These are phyloP conservation scores for Gossypium sturtianum DNA, from an alignment of 345 rosid genomes.

Conservation along the genomic window DNA sequence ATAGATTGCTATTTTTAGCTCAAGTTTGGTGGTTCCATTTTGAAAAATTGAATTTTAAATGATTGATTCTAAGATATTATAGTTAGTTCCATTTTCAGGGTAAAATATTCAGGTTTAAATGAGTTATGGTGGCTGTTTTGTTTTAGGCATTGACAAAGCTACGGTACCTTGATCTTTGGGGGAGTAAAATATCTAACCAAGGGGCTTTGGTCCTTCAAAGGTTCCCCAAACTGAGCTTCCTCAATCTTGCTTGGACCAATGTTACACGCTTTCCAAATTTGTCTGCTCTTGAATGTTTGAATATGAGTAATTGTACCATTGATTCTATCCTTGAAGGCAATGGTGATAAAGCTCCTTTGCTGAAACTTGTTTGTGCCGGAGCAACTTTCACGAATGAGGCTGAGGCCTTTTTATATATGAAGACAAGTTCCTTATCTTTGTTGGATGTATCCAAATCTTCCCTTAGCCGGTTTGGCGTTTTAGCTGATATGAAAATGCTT, in stretches of 20 bases:
- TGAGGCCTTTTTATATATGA: conserved; percentile 41
- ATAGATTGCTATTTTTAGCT: background rate
- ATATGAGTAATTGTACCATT: conserved; percentile 71
- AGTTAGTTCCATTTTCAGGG: background rate
- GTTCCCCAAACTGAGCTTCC: conserved; percentile 61
- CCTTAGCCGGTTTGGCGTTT: conserved; percentile 46
- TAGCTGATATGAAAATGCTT: conserved; percentile 46
- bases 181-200: conserved; percentile 60
- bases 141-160: conserved; percentile 65
- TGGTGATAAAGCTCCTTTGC: conserved; percentile 42
- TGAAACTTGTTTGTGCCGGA: conserved; percentile 56
- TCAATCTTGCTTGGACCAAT: conserved; percentile 73
- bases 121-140: conserved; percentile 1
- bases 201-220: conserved; percentile 47
- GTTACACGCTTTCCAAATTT: conserved; percentile 57
- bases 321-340: conserved; percentile 35
- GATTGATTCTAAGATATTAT: background rate
- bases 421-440: conserved; percentile 43
- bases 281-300: conserved; percentile 62
- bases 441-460: conserved; percentile 63
- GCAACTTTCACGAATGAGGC: conserved; percentile 53
- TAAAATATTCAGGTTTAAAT: background rate
- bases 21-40: background rate
- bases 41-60: background rate
- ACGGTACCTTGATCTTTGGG: conserved; percentile 89